Evolutionary conservation across 768 basidiomycete genomes (phyloP).

Genomic region (Cyathus striatus): DNA sequence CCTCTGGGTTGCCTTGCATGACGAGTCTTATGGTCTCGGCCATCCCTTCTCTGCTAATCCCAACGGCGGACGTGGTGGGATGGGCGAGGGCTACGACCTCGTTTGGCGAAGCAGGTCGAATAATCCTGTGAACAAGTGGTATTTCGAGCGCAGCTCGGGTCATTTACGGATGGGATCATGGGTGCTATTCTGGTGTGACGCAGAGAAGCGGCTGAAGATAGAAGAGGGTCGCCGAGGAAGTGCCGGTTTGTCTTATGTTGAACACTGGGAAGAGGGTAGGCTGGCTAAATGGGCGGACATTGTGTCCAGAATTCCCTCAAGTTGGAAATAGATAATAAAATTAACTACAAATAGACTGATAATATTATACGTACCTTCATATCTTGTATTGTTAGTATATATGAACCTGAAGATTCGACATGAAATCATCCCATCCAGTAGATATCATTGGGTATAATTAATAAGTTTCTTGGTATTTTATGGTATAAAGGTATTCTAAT

Average conservation of each 20-base stretch:
- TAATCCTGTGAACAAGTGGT: constrained; percentile 99
- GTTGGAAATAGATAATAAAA: constrained; percentile 50
- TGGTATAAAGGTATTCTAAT: background rate
- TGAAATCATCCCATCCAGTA: too few species aligned
- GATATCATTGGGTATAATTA: too few species aligned
- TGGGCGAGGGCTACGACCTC: constrained; percentile 87
- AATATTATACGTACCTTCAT: too few species aligned
- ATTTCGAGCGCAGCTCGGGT: constrained; percentile 92
- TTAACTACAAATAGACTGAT: background rate
- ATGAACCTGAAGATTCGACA: too few species aligned
- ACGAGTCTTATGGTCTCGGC: constrained; percentile 96
- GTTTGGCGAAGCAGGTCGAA: constrained; percentile 92
- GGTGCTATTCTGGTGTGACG: constrained; percentile 99
- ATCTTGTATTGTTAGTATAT: too few species aligned
- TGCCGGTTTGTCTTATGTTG: constrained; percentile 65
- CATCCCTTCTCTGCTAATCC: constrained; percentile 92
- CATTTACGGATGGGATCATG: constrained; percentile 83
- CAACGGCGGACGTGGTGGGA: constrained; percentile 87
- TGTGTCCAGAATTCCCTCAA: constrained; percentile 68
- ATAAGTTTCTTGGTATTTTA: too few species aligned
- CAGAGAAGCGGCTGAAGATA: constrained; percentile 75
- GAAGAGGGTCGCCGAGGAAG: constrained; percentile 62
- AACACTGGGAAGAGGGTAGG: constrained; percentile 72
- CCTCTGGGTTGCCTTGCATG: constrained; percentile 96
- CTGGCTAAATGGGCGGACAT: constrained; percentile 64